Conservation (phyloP, 768 basidiomycete genomes). For the Mycena amicta region DNA sequence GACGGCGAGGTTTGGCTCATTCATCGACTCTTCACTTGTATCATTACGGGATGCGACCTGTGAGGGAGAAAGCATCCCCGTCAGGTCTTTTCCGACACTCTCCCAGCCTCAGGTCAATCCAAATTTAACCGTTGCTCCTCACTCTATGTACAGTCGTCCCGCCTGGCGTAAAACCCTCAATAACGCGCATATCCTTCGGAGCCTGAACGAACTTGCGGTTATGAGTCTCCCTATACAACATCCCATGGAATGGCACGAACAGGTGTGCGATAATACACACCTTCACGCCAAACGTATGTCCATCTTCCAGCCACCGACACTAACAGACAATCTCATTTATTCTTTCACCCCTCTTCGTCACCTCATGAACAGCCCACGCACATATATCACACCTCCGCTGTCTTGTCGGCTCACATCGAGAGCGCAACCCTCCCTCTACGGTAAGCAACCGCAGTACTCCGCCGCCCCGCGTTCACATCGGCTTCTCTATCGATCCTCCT, state of each 20-base stretch:
- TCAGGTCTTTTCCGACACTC: constrained; percentile 49
- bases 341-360: no score
- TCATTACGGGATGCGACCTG: constrained; percentile 70
- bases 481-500: no score
- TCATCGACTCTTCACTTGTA: constrained; percentile 59
- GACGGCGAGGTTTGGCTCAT: constrained; percentile 64
- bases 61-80: constrained; percentile 65
- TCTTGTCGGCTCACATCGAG: constrained; percentile 62
- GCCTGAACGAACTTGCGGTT: constrained; percentile 50
- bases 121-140: neutral
- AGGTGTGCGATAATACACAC: constrained; percentile 29
- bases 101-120: constrained; percentile 5
- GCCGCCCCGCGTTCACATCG: no score
- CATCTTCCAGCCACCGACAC: constrained; percentile 1
- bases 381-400: constrained; percentile 55
- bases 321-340: neutral
- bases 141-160: constrained; percentile 8
- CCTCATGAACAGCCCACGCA: constrained; percentile 39
- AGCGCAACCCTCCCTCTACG: constrained; percentile 60
- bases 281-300: constrained; percentile 30
- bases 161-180: constrained; percentile 53
- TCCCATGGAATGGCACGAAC: constrained; percentile 44
- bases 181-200: constrained; percentile 61
- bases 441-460: constrained; percentile 41
- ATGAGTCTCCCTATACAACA: constrained; percentile 54